phyloP scores from a whole-genome alignment of 2,329 filamentous ascomycete genomes.

The Pseudocercospora pini-densiflorae region DNA sequence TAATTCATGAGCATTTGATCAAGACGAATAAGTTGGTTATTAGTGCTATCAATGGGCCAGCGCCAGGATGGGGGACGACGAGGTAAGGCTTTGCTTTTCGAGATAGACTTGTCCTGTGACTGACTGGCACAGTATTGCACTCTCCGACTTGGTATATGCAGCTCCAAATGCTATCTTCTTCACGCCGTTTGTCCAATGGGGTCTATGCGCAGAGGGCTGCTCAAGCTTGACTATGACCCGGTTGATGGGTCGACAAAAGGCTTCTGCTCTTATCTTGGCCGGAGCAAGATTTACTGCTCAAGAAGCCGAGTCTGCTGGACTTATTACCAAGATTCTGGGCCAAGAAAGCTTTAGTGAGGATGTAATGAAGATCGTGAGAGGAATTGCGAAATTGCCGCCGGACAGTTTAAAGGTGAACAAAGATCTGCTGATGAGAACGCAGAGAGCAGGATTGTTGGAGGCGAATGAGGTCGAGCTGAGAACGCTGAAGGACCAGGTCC shows the following conservation, averaged over 20 bases:
- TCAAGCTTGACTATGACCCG: constrained; percentile 25
- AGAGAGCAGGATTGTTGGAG: constrained; percentile 28
- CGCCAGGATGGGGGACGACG: constrained; percentile 23
- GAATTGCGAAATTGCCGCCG: constrained; percentile 26
- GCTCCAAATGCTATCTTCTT: constrained; percentile 30
- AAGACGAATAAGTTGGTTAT: constrained; percentile 29
- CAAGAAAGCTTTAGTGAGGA: constrained; percentile 26
- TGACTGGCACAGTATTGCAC: constrained; percentile 16
- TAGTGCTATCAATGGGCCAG: constrained; percentile 31
- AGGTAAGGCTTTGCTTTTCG: background rate
- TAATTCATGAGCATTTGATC: constrained; percentile 29
- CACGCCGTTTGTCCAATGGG: constrained; percentile 34
- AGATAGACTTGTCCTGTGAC: background rate
- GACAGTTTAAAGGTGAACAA: constrained; percentile 29
- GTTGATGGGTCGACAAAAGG: constrained; percentile 32
- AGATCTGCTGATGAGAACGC: constrained; percentile 25
- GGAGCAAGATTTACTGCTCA: constrained; percentile 26
- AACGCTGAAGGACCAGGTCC: constrained; percentile 23
- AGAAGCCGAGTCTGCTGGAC: constrained; percentile 26
- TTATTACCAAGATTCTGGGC: constrained; percentile 27
- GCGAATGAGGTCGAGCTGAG: constrained; percentile 28
- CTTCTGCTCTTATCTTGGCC: constrained; percentile 28
- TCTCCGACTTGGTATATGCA: constrained; percentile 32
- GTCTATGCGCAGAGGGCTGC: constrained; percentile 31
- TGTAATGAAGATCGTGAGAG: constrained; percentile 28